A percentile compares a stretch with the other conserved stretches of the same genome.
Conservation (phyloP, 2,329 filamentous ascomycete species). For the Exophiala bonariae region DNA sequence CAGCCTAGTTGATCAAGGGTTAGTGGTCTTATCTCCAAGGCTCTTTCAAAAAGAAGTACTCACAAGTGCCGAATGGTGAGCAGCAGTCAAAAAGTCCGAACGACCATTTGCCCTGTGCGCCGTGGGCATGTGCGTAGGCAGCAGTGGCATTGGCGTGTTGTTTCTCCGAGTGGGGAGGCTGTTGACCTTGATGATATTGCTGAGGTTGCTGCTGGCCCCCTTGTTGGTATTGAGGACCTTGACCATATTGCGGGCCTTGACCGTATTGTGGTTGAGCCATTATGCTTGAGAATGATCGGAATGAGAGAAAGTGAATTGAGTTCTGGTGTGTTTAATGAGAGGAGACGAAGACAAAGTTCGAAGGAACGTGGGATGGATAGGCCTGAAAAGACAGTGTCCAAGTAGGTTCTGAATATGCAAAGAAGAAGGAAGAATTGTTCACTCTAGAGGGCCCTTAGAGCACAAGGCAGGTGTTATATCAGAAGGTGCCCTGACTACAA, state of each 20-base stretch:
- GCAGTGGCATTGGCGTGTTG: not conserved
- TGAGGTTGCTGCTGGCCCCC: not conserved
- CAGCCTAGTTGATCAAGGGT: slow-evolving; percentile 28
- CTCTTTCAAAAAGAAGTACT: slow-evolving; percentile 1
- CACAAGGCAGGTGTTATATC: too few species aligned
- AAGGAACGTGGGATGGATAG: too few species aligned
- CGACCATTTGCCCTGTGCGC: slow-evolving; percentile 31
- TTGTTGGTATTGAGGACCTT: too few species aligned
- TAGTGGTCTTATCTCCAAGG: not conserved
- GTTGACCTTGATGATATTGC: too few species aligned
- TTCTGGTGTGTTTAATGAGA: too few species aligned
- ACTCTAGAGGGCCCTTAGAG: too few species aligned
- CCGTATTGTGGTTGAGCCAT: slow-evolving; percentile 6
- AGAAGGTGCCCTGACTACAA: too few species aligned
- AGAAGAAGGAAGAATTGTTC: not conserved
- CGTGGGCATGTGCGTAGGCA: slow-evolving; percentile 4
- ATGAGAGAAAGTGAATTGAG: not conserved
- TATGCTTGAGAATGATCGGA: slow-evolving; percentile 4
- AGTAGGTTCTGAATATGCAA: too few species aligned
- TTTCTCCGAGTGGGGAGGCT: too few species aligned
- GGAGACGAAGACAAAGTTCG: too few species aligned
- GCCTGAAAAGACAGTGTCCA: too few species aligned
- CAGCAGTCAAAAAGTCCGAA: slow-evolving; percentile 36
- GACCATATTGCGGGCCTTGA: not conserved
- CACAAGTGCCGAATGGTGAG: slow-evolving; percentile 34